These are phyloP conservation scores for Oenanthe javanica DNA, from an alignment of 140 eudicot genomes.

Conservation along the genomic window DNA sequence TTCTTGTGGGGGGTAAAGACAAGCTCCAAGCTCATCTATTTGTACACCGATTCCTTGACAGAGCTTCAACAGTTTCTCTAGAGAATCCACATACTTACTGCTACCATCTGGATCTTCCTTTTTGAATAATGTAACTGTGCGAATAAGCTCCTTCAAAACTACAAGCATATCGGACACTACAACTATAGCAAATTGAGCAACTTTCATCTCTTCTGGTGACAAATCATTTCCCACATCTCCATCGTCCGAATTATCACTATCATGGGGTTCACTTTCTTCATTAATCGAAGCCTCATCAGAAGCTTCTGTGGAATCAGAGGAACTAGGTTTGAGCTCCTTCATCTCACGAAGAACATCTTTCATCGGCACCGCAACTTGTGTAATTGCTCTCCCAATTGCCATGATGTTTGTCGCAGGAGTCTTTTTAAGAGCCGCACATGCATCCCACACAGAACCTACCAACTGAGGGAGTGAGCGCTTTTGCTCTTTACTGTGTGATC, in stretches of 20 bases:
- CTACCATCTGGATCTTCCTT: constrained; percentile 24
- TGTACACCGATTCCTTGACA: constrained; percentile 58
- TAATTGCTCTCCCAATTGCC: constrained; percentile 83
- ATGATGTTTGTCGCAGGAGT: constrained; percentile 68
- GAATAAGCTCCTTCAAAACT: constrained; percentile 59
- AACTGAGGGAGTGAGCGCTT: constrained; percentile 61
- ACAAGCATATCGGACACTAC: constrained; percentile 51
- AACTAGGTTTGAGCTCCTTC: constrained; percentile 77
- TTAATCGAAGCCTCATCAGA: constrained; percentile 25
- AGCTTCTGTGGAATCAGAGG: constrained; percentile 25
- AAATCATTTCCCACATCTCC: constrained; percentile 73
- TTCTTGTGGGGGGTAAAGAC: constrained; percentile 94
- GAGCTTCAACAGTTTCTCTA: constrained; percentile 52
- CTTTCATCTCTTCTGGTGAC: constrained; percentile 86
- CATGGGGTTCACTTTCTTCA: constrained; percentile 16
- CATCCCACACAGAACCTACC: constrained; percentile 83
- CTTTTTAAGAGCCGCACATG: constrained; percentile 80
- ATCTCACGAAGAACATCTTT: constrained; percentile 92
- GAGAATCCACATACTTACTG: constrained; percentile 31
- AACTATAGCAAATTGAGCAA: constrained; percentile 34
- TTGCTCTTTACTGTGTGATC: constrained; percentile 37
- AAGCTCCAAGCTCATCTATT: constrained; percentile 89
- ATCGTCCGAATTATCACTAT: constrained; percentile 35
- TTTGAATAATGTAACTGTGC: constrained; percentile 60
- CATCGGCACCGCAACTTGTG: constrained; percentile 74